phyloP scores from a whole-genome alignment of 2,329 filamentous ascomycete species.

The Zasmidium angulare region DNA sequence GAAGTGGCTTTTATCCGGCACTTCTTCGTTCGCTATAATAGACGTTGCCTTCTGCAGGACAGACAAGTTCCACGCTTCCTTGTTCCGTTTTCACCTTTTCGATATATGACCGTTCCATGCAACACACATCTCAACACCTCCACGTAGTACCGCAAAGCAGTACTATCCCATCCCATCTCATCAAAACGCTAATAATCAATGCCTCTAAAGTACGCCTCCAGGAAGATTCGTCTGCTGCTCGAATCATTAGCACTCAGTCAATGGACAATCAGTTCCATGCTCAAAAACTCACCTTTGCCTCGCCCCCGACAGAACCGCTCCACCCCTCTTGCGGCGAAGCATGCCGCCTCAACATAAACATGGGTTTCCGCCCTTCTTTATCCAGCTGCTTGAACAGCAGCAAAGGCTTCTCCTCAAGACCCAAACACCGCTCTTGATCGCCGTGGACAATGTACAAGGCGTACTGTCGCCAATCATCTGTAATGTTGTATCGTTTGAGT shows the following conservation, averaged over 20 bases:
- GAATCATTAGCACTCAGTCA: constrained; percentile 2
- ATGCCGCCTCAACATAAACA: constrained; percentile 90
- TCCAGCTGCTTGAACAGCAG: constrained; percentile 97
- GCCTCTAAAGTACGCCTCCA: constrained; percentile 17
- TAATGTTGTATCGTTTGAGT: constrained; percentile 97
- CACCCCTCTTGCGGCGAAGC: constrained; percentile 47
- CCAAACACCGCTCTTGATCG: constrained; percentile 93
- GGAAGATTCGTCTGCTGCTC: constrained; percentile 15
- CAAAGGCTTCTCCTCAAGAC: constrained; percentile 86
- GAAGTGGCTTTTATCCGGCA: neutral
- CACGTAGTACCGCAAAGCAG: neutral
- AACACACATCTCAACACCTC: neutral
- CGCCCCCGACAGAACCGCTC: constrained; percentile 22
- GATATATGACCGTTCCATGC: neutral
- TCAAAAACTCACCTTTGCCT: neutral
- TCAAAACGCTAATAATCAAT: neutral
- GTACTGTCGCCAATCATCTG: constrained; percentile 95
- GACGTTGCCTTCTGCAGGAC: neutral
- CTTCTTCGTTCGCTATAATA: no score
- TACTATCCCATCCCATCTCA: neutral
- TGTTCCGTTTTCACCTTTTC: neutral
- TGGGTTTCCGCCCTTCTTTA: constrained; percentile 94
- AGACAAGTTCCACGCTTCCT: neutral
- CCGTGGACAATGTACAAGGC: constrained; percentile 97
- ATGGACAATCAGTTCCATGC: no score